Evolutionary conservation across 139 green algal genomes (phyloP), one percentile per base, ranked within the genome.

Genomic region (Chlamydomonas asymmetrica): DNA sequence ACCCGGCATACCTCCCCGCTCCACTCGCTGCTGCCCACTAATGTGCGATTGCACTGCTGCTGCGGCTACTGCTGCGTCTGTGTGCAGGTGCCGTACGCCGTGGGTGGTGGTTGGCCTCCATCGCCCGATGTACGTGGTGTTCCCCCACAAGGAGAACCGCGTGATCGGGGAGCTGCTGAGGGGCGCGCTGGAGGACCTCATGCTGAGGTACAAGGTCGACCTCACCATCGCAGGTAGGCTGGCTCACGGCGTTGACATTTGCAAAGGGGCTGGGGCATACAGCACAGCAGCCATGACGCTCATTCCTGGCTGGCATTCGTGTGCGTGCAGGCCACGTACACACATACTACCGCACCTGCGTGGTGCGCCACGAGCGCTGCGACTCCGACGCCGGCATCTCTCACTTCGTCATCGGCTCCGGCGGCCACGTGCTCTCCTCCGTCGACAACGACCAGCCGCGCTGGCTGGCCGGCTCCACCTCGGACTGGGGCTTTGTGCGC

Each of bases 261-360:
- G n/a, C n/a, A n/a, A n/a, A n/a, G n/a, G n/a, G n/a, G n/a, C n/a
- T n/a, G n/a, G n/a, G n/a, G n/a, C n/a, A n/a, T n/a, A n/a, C n/a
- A n/a, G n/a, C n/a, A n/a, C n/a, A n/a, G n/a, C n/a, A n/a, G n/a
- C n/a, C n/a, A n/a, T n/a, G n/a, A n/a, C n/a, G n/a, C n/a, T n/a
- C n/a, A n/a, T n/a, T n/a, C n/a, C n/a, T n/a, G n/a, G n/a, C n/a
- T n/a, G n/a, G n/a, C n/a, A n/a, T n/a, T n/a, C n/a, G n/a, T n/a
- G n/a, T n/a, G n/a, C n/a, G n/a, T n/a, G n/a, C n/a, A n/a, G 91
- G 90, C 5, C 91, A 96, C 74, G 84, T 95, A 50, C 91, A 96
- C 81, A 80, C 73, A 2, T 93, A 93, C 78, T 86, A 86, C 60
- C 85, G 91, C 67, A 90, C 87, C 34, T 93, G 88, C 85, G 79